A percentile compares a stretch with the other conserved stretches of the same genome.
These are phyloP conservation scores for Tetrahymena malaccensis DNA, from an alignment of 73 alveolate genomes.

Conservation along the genomic window DNA sequence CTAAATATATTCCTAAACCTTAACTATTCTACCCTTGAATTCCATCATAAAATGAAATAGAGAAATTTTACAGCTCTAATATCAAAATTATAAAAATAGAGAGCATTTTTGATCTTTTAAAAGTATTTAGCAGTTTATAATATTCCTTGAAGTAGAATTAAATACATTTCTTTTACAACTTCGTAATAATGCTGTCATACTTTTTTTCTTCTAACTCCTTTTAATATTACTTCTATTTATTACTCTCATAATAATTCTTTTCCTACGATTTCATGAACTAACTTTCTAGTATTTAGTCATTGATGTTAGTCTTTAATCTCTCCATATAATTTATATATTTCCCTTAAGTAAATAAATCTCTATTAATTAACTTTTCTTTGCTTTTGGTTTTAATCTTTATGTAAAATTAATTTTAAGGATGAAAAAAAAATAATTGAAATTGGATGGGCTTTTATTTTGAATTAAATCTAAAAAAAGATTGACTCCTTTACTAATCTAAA, in stretches of 20 bases:
- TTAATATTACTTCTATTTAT: background rate
- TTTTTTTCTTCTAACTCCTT: background rate
- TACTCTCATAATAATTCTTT: background rate
- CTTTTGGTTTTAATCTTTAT: background rate
- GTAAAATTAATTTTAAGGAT: background rate
- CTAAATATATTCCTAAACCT: background rate
- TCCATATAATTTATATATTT: background rate
- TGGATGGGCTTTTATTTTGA: background rate
- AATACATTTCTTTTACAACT: background rate
- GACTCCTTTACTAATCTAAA: background rate
- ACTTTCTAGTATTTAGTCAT: background rate
- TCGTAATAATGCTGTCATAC: background rate
- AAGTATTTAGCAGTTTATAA: background rate
- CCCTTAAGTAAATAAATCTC: background rate
- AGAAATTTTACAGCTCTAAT: background rate
- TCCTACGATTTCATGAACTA: background rate
- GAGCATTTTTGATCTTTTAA: background rate
- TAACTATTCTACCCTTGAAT: background rate
- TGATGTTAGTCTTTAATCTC: background rate
- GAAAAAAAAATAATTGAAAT: background rate
- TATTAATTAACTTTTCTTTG: no score
- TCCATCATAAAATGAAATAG: background rate
- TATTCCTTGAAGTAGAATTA: background rate
- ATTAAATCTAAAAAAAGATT: background rate
- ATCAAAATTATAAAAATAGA: background rate